phyloP scores from a whole-genome alignment of 495 filamentous ascomycete species.

The Rhypophila decipiens region DNA sequence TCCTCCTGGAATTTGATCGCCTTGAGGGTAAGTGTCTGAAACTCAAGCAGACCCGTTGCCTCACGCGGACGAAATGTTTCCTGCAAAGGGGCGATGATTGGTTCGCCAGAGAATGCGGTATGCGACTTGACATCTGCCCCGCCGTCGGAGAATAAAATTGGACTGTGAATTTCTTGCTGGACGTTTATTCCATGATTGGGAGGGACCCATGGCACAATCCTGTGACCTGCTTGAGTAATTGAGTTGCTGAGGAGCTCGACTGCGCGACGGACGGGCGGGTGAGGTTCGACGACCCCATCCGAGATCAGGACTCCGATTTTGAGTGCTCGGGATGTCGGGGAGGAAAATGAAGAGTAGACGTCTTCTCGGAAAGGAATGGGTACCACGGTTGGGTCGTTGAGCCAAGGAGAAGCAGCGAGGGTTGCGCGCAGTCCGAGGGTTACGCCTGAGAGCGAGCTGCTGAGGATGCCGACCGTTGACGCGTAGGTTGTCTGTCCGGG shows the following conservation, averaged over 20 bases:
- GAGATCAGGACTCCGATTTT: conserved; percentile 47
- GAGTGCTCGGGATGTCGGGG: too few relatives aligned
- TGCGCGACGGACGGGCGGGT: conserved; percentile 43
- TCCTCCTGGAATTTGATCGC: conserved; percentile 21
- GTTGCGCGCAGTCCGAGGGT: conserved; percentile 29
- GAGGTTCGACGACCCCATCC: conserved; percentile 49
- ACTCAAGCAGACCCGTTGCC: conserved; percentile 34
- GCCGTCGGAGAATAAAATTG: conserved; percentile 36
- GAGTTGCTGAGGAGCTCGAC: conserved; percentile 30
- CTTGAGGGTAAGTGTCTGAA: conserved; percentile 15
- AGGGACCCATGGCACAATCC: conserved; percentile 33
- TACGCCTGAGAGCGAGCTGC: conserved; percentile 19
- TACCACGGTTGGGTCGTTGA: conserved; percentile 20
- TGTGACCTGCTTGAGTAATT: conserved; percentile 33
- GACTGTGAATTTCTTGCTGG: not conserved
- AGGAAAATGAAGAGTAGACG: conserved; percentile 3
- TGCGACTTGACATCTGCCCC: conserved; percentile 29
- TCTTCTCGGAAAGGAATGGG: conserved; percentile 26
- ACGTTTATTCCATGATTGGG: conserved; percentile 32
- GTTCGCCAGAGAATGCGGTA: conserved; percentile 41
- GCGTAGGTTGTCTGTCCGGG: conserved; percentile 29
- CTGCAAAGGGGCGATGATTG: conserved; percentile 19
- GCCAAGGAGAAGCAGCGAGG: conserved; percentile 22
- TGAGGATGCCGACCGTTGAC: conserved; percentile 21
- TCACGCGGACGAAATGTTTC: conserved; percentile 21